phyloP scores from a whole-genome alignment of 1,284 basidiomycete species.

The Leccinum solheimii region DNA sequence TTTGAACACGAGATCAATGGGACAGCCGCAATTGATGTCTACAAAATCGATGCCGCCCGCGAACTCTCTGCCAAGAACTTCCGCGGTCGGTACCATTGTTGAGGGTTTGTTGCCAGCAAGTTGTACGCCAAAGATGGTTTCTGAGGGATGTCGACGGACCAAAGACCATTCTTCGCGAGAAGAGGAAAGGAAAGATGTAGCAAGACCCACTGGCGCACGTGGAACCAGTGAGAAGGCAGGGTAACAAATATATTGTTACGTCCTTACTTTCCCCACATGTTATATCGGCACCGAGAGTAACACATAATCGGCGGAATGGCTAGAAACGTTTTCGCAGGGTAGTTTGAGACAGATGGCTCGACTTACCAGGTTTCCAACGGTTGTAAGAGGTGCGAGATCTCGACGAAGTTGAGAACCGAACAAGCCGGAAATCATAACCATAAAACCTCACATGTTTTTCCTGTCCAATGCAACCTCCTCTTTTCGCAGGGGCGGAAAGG shows the following conservation, averaged over 20 bases:
- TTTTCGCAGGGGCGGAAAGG: conserved; percentile 80
- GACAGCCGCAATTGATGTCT: conserved; percentile 96
- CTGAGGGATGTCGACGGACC: conserved; percentile 83
- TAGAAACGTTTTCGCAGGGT: conserved; percentile 32
- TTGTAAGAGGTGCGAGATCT: conserved; percentile 95
- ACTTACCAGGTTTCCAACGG: conserved; percentile 88
- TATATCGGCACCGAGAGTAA: conserved; percentile 88
- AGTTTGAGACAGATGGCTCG: background rate
- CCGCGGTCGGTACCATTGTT: conserved; percentile 80
- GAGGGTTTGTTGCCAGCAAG: conserved; percentile 78
- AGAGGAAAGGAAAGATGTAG: conserved; percentile 77
- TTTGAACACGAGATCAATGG: conserved; percentile 31
- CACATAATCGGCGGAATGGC: conserved; percentile 93
- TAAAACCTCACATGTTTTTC: conserved; percentile 73
- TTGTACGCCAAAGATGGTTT: conserved; percentile 91
- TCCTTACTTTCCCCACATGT: conserved; percentile 88
- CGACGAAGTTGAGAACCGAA: conserved; percentile 8
- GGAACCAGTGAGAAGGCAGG: conserved; percentile 1
- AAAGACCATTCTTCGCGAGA: conserved; percentile 92
- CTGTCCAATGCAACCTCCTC: conserved; percentile 82
- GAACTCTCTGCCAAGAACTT: conserved; percentile 75
- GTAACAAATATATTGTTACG: background rate
- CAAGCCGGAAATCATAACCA: background rate
- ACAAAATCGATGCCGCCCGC: conserved; percentile 79
- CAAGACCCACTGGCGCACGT: conserved; percentile 66